These are phyloP conservation scores for Calonectria naviculata DNA, from an alignment of 2,329 filamentous ascomycete genomes.

Conservation along the genomic window DNA sequence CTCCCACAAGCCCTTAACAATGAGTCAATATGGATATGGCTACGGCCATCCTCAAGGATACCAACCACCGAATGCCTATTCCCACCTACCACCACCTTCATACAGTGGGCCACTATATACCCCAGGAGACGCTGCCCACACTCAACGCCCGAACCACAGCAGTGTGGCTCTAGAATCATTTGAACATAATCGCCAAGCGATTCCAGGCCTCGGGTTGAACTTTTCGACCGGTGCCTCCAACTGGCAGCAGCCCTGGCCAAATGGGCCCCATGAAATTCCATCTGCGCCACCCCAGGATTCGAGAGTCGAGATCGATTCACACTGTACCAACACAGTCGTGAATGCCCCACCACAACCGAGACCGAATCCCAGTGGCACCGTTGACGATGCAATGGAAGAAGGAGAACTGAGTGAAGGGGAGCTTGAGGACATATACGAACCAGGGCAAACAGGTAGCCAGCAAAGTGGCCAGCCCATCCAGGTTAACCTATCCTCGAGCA, in stretches of 20 bases:
- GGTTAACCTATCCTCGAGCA: not conserved
- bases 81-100: slow-evolving; percentile 26
- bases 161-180: slow-evolving; percentile 30
- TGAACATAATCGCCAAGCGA: slow-evolving; percentile 42
- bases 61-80: slow-evolving; percentile 33
- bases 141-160: slow-evolving; percentile 16
- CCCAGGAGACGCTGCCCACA: slow-evolving; percentile 14
- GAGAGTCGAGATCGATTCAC: not conserved
- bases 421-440: slow-evolving; percentile 67
- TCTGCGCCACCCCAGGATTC: not conserved
- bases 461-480: not conserved
- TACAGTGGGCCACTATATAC: slow-evolving; percentile 23
- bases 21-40: slow-evolving; percentile 45
- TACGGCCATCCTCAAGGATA: slow-evolving; percentile 37
- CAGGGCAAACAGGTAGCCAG: slow-evolving; percentile 34
- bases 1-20: slow-evolving; percentile 24
- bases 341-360: slow-evolving; percentile 4
- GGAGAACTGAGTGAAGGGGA: slow-evolving; percentile 81
- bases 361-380: slow-evolving; percentile 2
- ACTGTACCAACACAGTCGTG: not conserved
- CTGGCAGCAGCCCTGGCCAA: slow-evolving; percentile 30
- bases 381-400: slow-evolving; percentile 65
- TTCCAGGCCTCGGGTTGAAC: slow-evolving; percentile 48
- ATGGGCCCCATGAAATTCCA: slow-evolving; percentile 13
- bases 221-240: slow-evolving; percentile 29